Evolutionary conservation across 495 filamentous ascomycete genomes (phyloP).

Genomic region (Trichoderma orchidacearum): DNA sequence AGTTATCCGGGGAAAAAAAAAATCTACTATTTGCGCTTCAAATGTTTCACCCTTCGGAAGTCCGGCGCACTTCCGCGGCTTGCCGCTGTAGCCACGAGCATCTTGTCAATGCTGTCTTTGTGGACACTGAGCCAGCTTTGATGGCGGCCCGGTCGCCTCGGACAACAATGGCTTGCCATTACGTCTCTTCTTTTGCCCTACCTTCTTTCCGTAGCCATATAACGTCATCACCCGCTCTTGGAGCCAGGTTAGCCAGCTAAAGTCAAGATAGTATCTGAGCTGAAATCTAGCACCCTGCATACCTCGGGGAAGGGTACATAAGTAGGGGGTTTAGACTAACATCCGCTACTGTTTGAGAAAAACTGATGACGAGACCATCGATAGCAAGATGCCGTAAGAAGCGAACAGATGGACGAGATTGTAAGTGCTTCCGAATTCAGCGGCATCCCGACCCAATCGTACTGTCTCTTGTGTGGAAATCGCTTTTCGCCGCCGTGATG

Average conservation of each 20-base stretch:
- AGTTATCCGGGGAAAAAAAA: background rate
- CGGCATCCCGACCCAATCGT: constrained; percentile 63
- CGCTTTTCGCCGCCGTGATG: constrained; percentile 49
- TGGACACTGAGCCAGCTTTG: constrained; percentile 66
- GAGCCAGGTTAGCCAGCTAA: constrained; percentile 70
- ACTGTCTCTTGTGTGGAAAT: constrained; percentile 76
- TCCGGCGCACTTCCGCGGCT: constrained; percentile 50
- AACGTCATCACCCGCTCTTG: constrained; percentile 55
- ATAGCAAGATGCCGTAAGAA: constrained; percentile 67
- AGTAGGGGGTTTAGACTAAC: constrained; percentile 56
- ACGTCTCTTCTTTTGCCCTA: constrained; percentile 52
- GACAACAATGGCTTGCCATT: constrained; percentile 55
- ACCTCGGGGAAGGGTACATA: constrained; percentile 77
- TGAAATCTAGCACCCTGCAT: constrained; percentile 71
- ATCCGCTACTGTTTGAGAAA: constrained; percentile 60
- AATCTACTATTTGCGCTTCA: constrained; percentile 4
- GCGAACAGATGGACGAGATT: constrained; percentile 73
- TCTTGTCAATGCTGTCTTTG: constrained; percentile 64
- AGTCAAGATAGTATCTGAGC: constrained; percentile 62
- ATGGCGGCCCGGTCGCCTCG: constrained; percentile 73
- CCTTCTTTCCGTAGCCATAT: constrained; percentile 60
- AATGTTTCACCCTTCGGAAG: constrained; percentile 39
- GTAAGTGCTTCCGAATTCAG: constrained; percentile 65
- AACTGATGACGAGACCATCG: constrained; percentile 52
- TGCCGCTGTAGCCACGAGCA: constrained; percentile 68